phyloP scores from a whole-genome alignment of 2,329 filamentous ascomycete genomes.

The Aspergillus sp. region DNA sequence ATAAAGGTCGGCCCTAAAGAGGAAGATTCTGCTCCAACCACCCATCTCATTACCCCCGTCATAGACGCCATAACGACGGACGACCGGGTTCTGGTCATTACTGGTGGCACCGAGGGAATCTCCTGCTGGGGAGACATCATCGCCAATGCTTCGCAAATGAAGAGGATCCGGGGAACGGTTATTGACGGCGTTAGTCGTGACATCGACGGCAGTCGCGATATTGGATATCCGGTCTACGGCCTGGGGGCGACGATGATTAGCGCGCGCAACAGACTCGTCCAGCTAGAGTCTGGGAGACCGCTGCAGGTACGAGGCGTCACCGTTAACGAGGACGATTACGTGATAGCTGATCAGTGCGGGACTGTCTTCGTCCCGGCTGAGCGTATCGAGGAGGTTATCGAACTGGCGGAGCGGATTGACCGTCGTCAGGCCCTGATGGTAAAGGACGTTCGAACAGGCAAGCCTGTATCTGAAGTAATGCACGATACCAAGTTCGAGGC shows the following conservation, averaged over 20 bases:
- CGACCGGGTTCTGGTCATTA: slow-evolving; percentile 24
- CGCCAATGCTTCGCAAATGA: slow-evolving; percentile 23
- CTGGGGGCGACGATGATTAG: slow-evolving; percentile 32
- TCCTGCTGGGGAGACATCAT: slow-evolving; percentile 27
- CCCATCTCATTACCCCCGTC: not conserved
- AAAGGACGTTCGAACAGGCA: slow-evolving; percentile 17
- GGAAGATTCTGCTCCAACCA: not conserved
- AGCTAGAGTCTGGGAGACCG: not conserved
- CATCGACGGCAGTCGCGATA: slow-evolving; percentile 34
- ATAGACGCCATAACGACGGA: slow-evolving; percentile 14
- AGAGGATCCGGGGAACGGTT: slow-evolving; percentile 29
- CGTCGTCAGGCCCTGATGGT: slow-evolving; percentile 18
- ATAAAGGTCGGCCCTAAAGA: slow-evolving; percentile 17
- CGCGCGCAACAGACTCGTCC: not conserved
- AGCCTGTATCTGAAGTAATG: slow-evolving; percentile 21
- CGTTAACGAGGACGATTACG: not conserved
- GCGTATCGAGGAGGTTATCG: not conserved
- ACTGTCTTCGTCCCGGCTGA: not conserved
- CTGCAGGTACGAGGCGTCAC: not conserved
- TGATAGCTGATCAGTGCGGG: not conserved
- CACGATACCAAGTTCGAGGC: slow-evolving; percentile 23
- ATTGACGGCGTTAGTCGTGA: slow-evolving; percentile 36
- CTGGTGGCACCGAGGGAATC: slow-evolving; percentile 19
- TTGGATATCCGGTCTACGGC: slow-evolving; percentile 36
- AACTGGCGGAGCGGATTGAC: not conserved